Percentiles rank a stretch among this genome's conserved stretches.
Conservation (phyloP, 2,329 filamentous ascomycete genomes). For the Neofusicoccum laricinum region DNA sequence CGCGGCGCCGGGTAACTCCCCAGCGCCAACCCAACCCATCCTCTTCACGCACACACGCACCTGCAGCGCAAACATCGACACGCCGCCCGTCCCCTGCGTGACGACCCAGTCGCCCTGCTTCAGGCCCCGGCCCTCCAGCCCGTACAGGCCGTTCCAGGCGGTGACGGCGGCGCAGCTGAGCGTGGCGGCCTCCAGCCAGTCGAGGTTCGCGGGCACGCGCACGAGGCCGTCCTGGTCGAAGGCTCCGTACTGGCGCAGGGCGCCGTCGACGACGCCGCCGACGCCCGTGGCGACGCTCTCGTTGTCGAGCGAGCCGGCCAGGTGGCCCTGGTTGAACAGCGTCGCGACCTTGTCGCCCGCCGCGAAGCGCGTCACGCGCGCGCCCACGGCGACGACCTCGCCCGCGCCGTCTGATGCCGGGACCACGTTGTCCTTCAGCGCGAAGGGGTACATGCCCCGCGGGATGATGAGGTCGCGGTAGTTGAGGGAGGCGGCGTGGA, state of each 20-base stretch:
- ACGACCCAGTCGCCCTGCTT: constrained; percentile 52
- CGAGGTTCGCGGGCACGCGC: constrained; percentile 56
- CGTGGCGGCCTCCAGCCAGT: constrained; percentile 46
- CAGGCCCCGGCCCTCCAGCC: constrained; percentile 39
- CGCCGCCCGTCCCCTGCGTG: constrained; percentile 69
- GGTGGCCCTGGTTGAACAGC: constrained; percentile 61
- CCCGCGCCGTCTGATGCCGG: constrained; percentile 54
- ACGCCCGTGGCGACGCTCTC: constrained; percentile 53
- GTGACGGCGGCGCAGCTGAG: constrained; percentile 45
- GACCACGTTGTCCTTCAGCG: constrained; percentile 38
- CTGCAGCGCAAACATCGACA: constrained; percentile 64
- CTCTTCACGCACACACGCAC: constrained; percentile 35
- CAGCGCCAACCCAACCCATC: too few species aligned
- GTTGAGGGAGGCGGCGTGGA: constrained; percentile 48
- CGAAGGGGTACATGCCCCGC: constrained; percentile 37
- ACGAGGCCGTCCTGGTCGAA: constrained; percentile 69
- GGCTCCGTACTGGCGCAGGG: constrained; percentile 63
- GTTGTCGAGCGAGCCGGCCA: constrained; percentile 47
- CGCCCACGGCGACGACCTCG: constrained; percentile 52
- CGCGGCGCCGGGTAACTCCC: background rate
- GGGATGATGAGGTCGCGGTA: constrained; percentile 50
- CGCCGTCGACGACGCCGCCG: constrained; percentile 66
- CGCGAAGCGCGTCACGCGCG: constrained; percentile 55
- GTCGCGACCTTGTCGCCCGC: constrained; percentile 59
- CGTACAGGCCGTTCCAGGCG: constrained; percentile 55